These are phyloP conservation scores for Penicillium concentricum DNA, from an alignment of 2,329 filamentous ascomycete genomes.

Conservation along the genomic window DNA sequence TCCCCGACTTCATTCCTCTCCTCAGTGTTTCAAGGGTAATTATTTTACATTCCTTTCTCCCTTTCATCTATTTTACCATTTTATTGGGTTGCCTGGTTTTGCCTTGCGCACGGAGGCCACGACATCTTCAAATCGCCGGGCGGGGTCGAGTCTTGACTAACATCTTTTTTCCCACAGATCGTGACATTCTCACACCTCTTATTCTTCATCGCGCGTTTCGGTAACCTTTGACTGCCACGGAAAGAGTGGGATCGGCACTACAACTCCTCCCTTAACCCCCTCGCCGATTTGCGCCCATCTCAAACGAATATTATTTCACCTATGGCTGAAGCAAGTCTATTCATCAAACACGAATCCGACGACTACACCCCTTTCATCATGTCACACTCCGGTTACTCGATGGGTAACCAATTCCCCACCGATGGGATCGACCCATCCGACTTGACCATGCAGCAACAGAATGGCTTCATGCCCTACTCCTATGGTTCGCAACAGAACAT, in stretches of 20 bases:
- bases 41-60: conserved; percentile 4
- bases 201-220: neutral
- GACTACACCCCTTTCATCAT: conserved; percentile 57
- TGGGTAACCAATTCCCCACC: conserved; percentile 57
- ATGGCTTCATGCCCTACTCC: conserved; percentile 53
- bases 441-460: conserved; percentile 65
- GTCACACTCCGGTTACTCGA: conserved; percentile 51
- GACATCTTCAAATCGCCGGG: conserved; percentile 6
- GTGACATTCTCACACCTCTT: neutral
- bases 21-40: conserved; percentile 7
- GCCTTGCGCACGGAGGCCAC: conserved; percentile 7
- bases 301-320: conserved; percentile 5
- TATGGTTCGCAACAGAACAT: conserved; percentile 65
- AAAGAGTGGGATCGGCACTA: conserved; percentile 10
- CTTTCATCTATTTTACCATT: neutral
- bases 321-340: conserved; percentile 59
- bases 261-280: conserved; percentile 7
- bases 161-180: conserved; percentile 2
- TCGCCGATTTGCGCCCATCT: conserved; percentile 9
- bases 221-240: neutral
- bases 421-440: conserved; percentile 80
- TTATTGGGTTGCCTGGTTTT: conserved; percentile 17
- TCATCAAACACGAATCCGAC: conserved; percentile 68
- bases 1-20: conserved; percentile 4
- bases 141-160: conserved; percentile 10